Evolutionary conservation across 2,329 filamentous ascomycete genomes (phyloP).

Genomic region (Neopestalotiopsis sp.): DNA sequence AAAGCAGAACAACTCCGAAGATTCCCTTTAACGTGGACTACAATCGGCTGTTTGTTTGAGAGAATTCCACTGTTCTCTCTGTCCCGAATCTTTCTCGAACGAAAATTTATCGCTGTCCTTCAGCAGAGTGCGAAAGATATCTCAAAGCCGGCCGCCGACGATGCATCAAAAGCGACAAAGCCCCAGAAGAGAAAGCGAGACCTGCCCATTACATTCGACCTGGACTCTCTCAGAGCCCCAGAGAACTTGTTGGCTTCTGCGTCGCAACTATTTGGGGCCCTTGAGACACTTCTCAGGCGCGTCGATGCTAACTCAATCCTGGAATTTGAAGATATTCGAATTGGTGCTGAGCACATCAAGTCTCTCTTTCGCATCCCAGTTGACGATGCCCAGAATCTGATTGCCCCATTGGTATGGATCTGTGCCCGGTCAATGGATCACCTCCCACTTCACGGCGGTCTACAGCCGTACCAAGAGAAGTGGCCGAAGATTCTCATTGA

Average conservation of each 20-base stretch:
- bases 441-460: slow-evolving; percentile 34
- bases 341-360: slow-evolving; percentile 63
- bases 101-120: slow-evolving; percentile 69
- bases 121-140: slow-evolving; percentile 69
- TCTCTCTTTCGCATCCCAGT: slow-evolving; percentile 59
- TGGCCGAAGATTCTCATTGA: slow-evolving; percentile 54
- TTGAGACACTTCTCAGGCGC: slow-evolving; percentile 52
- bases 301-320: slow-evolving; percentile 40
- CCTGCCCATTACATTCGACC: slow-evolving; percentile 40
- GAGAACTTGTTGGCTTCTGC: slow-evolving; percentile 51
- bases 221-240: slow-evolving; percentile 44
- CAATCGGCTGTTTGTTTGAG: slow-evolving; percentile 64
- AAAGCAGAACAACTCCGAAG: slow-evolving; percentile 58
- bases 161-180: slow-evolving; percentile 30
- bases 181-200: slow-evolving; percentile 56
- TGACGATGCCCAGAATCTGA: slow-evolving; percentile 49
- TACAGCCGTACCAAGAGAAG: slow-evolving; percentile 42
- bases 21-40: slow-evolving; percentile 63
- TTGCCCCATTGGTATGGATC: slow-evolving; percentile 50
- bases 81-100: slow-evolving; percentile 73
- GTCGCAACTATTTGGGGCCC: slow-evolving; percentile 51
- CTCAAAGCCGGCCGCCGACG: slow-evolving; percentile 37
- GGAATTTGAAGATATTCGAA: slow-evolving; percentile 47
- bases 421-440: slow-evolving; percentile 46
- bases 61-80: slow-evolving; percentile 72